Base-by-base conservation (phyloP, 73 alveolate genomes). In the Stentor coeruleus region DNA sequence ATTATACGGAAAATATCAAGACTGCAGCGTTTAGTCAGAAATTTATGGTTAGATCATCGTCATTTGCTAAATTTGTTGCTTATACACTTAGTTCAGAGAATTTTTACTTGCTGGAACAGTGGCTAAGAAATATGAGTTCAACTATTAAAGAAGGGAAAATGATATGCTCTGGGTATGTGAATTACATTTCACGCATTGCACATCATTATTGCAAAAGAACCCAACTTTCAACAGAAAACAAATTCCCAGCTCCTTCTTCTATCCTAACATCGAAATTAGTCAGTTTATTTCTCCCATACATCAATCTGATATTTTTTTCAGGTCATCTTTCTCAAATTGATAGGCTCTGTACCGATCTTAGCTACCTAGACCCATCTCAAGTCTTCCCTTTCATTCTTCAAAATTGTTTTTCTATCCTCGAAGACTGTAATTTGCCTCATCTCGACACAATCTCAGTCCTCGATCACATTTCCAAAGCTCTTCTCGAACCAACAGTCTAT, bases 391-490 rank as follows among this genome's bases (percentile, higher is more conserved):
- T 6, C 66, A 6, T 49, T 20, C 6, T 31, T 40, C 36, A 33
- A 26, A 28, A 66, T 33, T 66, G 42, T 26, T 26, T 31, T 14
- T 20, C n/a, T 26, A 20, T 66, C 14, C 37, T 66, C 20, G 42
- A 66, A 66, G 79, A 66, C 41, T 66, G 33, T 2, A 33, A 66
- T 1, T 20, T 66, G n/a, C 37, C 79, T 66, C 79, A 66, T 66
- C 2, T 2, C 0, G 33, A 33, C 11, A 40, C 39, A 14, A 66
- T 66, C n/a, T 26, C n/a, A 66, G 79, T 33, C 26, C n/a, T 66
- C 49, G 33, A 26, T 11, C 42, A 33, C n/a, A 66, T 31, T 20
- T 40, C 33, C 0, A 0, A 40, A 0, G 42, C 79, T 1, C n/a
- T 31, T 0, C 14, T 26, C 26, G 79, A 66, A 20, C 37, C 79